Percentiles rank a stretch among this genome's conserved stretches.
phyloP scores from a whole-genome alignment of 768 basidiomycete genomes.

The Tylopilus plumbeoviolaceoides region DNA sequence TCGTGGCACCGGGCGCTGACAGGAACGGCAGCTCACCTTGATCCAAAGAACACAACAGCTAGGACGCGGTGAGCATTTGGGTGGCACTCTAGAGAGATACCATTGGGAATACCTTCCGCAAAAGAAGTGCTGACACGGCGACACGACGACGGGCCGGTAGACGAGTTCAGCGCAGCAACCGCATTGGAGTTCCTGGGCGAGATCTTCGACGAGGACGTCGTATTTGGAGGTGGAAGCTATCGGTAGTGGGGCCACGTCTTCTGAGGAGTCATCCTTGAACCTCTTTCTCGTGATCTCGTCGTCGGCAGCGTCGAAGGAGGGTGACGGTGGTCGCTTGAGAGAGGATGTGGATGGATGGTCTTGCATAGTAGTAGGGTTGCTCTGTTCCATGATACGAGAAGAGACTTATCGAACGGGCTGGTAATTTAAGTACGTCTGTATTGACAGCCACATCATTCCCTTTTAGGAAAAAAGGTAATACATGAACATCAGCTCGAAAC shows the following conservation, averaged over 20 bases:
- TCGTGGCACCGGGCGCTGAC: slow-evolving; percentile 5
- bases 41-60: slow-evolving; percentile 86
- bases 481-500: slow-evolving; percentile 1
- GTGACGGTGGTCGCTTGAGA: slow-evolving; percentile 61
- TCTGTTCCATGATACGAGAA: slow-evolving; percentile 14
- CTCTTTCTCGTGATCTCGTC: slow-evolving; percentile 54
- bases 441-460: slow-evolving; percentile 24
- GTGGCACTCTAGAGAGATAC: background rate
- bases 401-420: slow-evolving; percentile 15
- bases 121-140: slow-evolving; percentile 87
- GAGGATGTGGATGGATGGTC: slow-evolving; percentile 15
- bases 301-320: slow-evolving; percentile 50
- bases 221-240: slow-evolving; percentile 21
- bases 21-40: slow-evolving; percentile 51
- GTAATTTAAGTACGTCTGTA: slow-evolving; percentile 21
- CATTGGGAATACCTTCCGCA: slow-evolving; percentile 69
- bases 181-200: slow-evolving; percentile 75
- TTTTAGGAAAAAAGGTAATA: slow-evolving; percentile 15
- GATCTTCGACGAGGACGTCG: slow-evolving; percentile 48
- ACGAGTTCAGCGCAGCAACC: slow-evolving; percentile 82
- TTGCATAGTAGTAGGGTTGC: no score
- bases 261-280: slow-evolving; percentile 45
- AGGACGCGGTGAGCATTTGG: slow-evolving; percentile 40
- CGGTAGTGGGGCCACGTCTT: slow-evolving; percentile 14
- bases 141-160: slow-evolving; percentile 77